Evolutionary conservation across 495 filamentous ascomycete genomes (phyloP), one percentile per base, ranked within the genome.

Genomic region (Xylaria intraflava): DNA sequence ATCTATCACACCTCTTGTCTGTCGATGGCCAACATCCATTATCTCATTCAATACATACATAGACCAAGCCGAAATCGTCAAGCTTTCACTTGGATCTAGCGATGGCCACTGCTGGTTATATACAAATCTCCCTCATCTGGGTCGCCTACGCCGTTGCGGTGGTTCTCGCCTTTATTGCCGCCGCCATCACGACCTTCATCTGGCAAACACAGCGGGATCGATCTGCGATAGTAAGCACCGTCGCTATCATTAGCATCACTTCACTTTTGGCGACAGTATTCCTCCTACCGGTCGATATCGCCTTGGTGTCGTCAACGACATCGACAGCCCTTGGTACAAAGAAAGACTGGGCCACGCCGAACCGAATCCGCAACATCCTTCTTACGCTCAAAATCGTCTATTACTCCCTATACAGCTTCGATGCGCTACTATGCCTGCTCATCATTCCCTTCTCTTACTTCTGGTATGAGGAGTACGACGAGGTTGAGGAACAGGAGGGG

Each of bases 401-500:
- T 69, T 99, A 97, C 69, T 77, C 82, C 0, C 77, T 97, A 0
- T 99, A 97, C 70, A 92, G 86, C 27, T 68, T 95, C 54, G 94
- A 99, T 69, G 91, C 91, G 1, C 66, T 95, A 2, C 84, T 99
- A 12, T 97, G 94, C 65, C 76, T 99, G 33, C 63, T 98, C 30
- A 82, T 95, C 17, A 83, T 96, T 17, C 93, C 93, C 1, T 99
- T 99, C 65, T 84, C 90, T 11, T 99, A 97, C 71, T 99, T 99
- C 70, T 96, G 84, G 83, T 95, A 94, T 57, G 93, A 99, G 70
- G 94, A 97, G 69, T 93, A 94, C 61, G 88, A 92, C 61, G 86
- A 95, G 71, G 86, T 88, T 46, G 87, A 88, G 29, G 73, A 80
- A 19, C 87, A 94, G 52, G 79, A 87, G 22, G 87, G 88, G 12